phyloP scores from a whole-genome alignment of 1,139 yeast genomes.

The Kodamaea arcana region DNA sequence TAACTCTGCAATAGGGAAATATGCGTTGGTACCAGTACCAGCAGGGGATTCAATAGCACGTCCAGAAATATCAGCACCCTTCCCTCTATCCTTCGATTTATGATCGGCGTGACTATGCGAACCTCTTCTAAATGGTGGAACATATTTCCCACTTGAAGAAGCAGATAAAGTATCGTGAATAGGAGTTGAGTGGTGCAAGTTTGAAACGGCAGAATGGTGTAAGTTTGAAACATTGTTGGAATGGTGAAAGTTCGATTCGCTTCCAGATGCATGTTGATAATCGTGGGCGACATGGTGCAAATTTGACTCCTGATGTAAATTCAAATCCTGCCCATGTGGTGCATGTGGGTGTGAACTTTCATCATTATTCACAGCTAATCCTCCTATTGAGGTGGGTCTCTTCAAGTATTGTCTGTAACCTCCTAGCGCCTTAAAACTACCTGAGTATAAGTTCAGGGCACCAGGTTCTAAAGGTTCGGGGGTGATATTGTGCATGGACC shows the following conservation, averaged over 20 bases:
- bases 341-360: conserved; percentile 2
- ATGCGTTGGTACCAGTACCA: conserved; percentile 12
- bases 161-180: conserved; percentile 11
- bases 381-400: conserved; percentile 13
- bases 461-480: conserved; percentile 7
- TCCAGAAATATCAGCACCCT: conserved; percentile 18
- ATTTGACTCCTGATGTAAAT: too few species aligned
- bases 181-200: neutral
- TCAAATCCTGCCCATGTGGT: too few species aligned
- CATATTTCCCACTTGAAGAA: conserved; percentile 50
- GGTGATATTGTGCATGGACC: conserved; percentile 9
- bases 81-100: conserved; percentile 8
- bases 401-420: conserved; percentile 3
- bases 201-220: too few species aligned
- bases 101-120: conserved; percentile 22
- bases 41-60: conserved; percentile 20
- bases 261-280: too few species aligned
- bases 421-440: neutral
- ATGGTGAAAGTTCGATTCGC: too few species aligned
- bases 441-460: neutral
- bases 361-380: conserved; percentile 1
- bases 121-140: conserved; percentile 67
- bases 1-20: conserved; percentile 11
- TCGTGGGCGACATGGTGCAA: too few species aligned
- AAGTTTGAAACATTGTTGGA: too few species aligned